Evolutionary conservation across 176 grass and related monocot species (phyloP).

Genomic region (Carex pumila): DNA sequence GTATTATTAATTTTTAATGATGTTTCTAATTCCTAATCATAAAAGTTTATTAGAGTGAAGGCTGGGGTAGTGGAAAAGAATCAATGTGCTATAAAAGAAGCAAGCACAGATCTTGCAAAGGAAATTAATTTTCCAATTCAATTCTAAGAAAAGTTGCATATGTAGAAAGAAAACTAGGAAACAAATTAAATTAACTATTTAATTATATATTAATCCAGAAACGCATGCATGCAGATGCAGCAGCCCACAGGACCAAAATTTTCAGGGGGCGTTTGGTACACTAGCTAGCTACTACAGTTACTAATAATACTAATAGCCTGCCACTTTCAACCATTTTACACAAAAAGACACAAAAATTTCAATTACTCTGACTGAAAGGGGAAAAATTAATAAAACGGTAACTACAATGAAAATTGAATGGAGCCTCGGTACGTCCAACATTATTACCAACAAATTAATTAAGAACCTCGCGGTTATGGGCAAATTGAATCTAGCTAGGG

Average conservation of each 20-base stretch:
- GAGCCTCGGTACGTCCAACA: not conserved
- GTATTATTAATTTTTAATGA: no score
- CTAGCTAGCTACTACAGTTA: not conserved
- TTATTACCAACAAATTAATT: no score
- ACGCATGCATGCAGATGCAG: no score
- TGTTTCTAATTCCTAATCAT: no score
- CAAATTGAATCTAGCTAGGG: not conserved
- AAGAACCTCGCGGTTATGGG: no score
- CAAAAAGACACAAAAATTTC: not conserved
- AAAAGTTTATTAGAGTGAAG: no score
- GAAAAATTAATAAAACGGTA: not conserved
- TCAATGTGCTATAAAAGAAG: not conserved
- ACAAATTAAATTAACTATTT: not conserved
- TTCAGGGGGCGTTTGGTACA: conserved; percentile 17
- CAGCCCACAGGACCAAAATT: conserved; percentile 6
- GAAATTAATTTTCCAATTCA: not conserved
- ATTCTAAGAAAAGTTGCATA: not conserved
- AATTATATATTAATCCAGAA: not conserved
- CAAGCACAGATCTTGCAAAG: not conserved
- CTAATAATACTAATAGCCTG: not conserved
- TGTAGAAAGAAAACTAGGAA: not conserved
- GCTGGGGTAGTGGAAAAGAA: not conserved
- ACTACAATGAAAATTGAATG: not conserved
- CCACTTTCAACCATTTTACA: not conserved
- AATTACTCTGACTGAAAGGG: not conserved